These are phyloP conservation scores for Fusarium continuum DNA, from an alignment of 2,329 filamentous ascomycete genomes.

Conservation along the genomic window DNA sequence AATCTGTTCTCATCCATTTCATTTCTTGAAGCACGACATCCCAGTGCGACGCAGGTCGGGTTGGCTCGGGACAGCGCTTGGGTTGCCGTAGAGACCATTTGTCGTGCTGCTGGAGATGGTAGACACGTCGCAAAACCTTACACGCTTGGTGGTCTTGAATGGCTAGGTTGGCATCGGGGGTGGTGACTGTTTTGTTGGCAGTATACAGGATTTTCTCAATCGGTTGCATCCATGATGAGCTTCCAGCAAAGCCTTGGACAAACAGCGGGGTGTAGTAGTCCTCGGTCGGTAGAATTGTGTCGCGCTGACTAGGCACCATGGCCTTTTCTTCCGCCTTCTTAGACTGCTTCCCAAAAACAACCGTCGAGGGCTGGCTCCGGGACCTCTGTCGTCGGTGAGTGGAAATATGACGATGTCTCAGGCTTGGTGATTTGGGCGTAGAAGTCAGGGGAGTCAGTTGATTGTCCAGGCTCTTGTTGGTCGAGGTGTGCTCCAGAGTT, in stretches of 20 bases:
- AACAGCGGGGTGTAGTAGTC: constrained; percentile 73
- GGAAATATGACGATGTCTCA: constrained; percentile 43
- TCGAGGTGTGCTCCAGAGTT: constrained; percentile 48
- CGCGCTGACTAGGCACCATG: constrained; percentile 53
- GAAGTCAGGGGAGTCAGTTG: constrained; percentile 55
- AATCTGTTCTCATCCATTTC: constrained; percentile 98
- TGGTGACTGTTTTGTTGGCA: constrained; percentile 90
- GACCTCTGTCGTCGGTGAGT: constrained; percentile 63
- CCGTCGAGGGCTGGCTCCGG: constrained; percentile 75
- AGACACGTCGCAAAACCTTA: constrained; percentile 84
- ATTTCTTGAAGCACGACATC: constrained; percentile 89
- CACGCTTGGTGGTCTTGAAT: constrained; percentile 89
- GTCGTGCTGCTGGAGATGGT: constrained; percentile 88
- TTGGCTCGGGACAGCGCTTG: constrained; percentile 83
- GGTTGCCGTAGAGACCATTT: constrained; percentile 93
- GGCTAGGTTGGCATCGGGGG: constrained; percentile 82
- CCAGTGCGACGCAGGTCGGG: constrained; percentile 79
- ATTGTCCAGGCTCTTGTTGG: constrained; percentile 44
- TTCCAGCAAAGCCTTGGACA: constrained; percentile 64
- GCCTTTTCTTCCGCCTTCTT: constrained; percentile 59
- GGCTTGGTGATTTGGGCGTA: constrained; percentile 55
- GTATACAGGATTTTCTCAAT: constrained; percentile 79
- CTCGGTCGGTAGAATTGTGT: constrained; percentile 59
- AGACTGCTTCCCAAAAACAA: constrained; percentile 78
- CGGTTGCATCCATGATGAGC: constrained; percentile 68